These are phyloP conservation scores for Cladophialophora psammophila DNA, from an alignment of 2,329 filamentous ascomycete species.

Conservation along the genomic window DNA sequence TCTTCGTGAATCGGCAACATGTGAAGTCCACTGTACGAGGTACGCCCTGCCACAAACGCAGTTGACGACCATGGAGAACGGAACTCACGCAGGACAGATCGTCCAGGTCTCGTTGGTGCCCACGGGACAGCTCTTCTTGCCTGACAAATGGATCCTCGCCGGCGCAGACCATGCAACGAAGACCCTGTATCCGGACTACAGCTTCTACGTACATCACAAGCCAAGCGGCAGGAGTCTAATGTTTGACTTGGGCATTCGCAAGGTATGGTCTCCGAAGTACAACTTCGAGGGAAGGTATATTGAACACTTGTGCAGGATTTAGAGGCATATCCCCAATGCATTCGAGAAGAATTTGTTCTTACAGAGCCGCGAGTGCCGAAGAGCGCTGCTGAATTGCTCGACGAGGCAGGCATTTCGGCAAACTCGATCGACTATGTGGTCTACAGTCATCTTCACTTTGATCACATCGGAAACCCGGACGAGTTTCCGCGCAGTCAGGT, in stretches of 20 bases:
- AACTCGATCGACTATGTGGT: conserved; percentile 31
- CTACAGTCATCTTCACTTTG: conserved; percentile 40
- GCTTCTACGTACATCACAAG: neutral
- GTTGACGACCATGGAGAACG: neutral
- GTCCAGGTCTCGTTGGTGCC: conserved; percentile 3
- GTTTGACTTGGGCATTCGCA: conserved; percentile 1
- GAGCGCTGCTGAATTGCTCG: conserved; percentile 32
- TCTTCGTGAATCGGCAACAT: neutral
- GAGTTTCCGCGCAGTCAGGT: conserved; percentile 58
- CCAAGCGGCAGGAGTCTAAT: neutral
- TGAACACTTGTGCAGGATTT: conserved; percentile 6
- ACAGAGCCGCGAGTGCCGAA: conserved; percentile 23
- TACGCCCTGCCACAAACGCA: neutral
- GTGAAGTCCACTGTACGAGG: neutral
- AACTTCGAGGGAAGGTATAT: neutral
- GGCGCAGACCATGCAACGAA: neutral
- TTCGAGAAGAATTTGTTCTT: neutral
- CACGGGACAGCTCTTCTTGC: neutral
- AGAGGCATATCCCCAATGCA: conserved; percentile 14
- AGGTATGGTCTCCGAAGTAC: neutral
- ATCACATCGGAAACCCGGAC: conserved; percentile 61
- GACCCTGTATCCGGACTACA: neutral
- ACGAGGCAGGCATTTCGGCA: conserved; percentile 23
- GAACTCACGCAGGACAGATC: neutral
- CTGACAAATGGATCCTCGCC: conserved; percentile 1